Base-by-base conservation (phyloP, 2,329 filamentous ascomycete species). In the Emergomyces africanus region DNA sequence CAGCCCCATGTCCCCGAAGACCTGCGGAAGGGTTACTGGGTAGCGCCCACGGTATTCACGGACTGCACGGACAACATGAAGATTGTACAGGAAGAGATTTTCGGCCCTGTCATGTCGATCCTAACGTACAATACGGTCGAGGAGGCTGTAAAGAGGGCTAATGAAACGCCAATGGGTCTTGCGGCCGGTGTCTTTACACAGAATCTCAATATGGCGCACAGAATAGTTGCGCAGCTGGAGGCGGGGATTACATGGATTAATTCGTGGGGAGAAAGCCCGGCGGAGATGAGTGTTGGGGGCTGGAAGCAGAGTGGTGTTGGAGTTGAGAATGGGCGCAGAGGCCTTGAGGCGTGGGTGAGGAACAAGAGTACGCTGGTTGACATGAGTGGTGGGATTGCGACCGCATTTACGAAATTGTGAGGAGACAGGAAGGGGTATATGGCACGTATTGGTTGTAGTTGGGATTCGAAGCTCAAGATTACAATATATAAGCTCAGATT, bases 191-290 rank as follows among this genome's bases (percentile, higher is more conserved):
- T 95, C 0, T 92, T 95, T 65, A 89, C 88, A 0, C 82, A 81
- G 60, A 83, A 95, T 64, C 72, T 95, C 57, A 86, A 88, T 65
- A 69, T 80, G 54, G 90, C 88, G 59, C 89, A 95, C 67, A 77
- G 81, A 49, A 81, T 92, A 0, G 79, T 92, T 48, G 79, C 81
- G 28, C 79, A 83, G 67, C 76, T 95, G 5, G 81, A 95, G 69
- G 89, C 89, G 0, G 90, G 90, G 39, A 95, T 95, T 67, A 95
- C 89, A 0, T 95, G 90, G 90, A 80, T 95, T 57, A 95, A 95
- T 71, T 90, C 88, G 0, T 95, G 90, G 90, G 90, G 90, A n/a
- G 90, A 95, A 76, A 86, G 82, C 54, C 90, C 90, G 0, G 89
- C 90, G 0, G 90, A 95, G 77, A 95, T 95, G 90, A 87, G 87